phyloP scores from a whole-genome alignment of 169 alveolate species.

The Miamiensis avidus region DNA sequence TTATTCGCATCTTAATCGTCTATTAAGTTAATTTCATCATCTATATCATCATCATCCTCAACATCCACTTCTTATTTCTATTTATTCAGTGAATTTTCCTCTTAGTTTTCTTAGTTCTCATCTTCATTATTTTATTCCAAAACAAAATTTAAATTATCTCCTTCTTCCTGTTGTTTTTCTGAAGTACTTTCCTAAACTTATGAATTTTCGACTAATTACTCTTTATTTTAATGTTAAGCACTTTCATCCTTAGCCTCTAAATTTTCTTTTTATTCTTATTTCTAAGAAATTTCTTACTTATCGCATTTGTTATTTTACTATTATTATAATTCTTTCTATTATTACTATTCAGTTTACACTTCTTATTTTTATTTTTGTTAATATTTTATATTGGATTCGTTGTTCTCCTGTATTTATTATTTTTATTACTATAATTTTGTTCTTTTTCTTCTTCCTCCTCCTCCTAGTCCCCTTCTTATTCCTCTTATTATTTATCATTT shows the following conservation, averaged over 20 bases:
- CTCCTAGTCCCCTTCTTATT: neutral
- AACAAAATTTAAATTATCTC: neutral
- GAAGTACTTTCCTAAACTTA: neutral
- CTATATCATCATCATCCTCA: neutral
- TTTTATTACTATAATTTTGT: no score
- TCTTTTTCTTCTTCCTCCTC: no score
- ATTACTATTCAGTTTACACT: no score
- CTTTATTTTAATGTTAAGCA: no score
- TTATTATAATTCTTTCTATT: no score
- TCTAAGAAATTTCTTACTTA: no score
- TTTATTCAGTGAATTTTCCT: no score
- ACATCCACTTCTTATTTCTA: neutral
- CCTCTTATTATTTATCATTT: neutral
- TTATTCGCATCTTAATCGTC: neutral
- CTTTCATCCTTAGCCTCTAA: no score
- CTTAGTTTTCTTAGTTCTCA: neutral
- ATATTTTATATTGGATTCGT: neutral
- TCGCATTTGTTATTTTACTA: no score
- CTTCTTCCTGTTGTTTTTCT: neutral
- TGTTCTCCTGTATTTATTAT: no score
- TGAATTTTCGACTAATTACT: neutral
- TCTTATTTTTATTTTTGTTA: no score
- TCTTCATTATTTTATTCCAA: neutral
- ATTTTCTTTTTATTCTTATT: neutral
- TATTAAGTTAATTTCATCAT: no score